These are phyloP conservation scores for Aspergillus ustus DNA, from an alignment of 2,329 filamentous ascomycete species.

Conservation along the genomic window DNA sequence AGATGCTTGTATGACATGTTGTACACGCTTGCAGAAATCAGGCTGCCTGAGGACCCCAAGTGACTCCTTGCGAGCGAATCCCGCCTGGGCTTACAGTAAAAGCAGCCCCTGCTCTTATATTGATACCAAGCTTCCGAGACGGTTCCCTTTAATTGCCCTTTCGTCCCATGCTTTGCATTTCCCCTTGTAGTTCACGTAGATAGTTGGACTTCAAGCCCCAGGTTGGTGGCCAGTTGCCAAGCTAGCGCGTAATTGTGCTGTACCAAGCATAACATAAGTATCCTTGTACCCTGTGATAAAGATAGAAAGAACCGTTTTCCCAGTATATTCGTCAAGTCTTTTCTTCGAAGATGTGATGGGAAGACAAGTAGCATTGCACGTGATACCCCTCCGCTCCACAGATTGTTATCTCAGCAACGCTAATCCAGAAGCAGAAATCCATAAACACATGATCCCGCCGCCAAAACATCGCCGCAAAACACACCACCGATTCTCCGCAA, in stretches of 20 bases:
- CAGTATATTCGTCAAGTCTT: background rate
- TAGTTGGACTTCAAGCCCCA: background rate
- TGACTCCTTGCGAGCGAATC: background rate
- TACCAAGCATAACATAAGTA: background rate
- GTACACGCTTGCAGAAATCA: background rate
- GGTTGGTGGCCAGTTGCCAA: background rate
- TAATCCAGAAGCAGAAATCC: constrained; percentile 37
- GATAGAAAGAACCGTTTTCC: background rate
- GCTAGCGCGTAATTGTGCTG: background rate
- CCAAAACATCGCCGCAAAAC: constrained; percentile 31
- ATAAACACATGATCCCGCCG: constrained; percentile 38
- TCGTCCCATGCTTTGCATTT: background rate
- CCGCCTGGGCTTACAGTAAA: background rate
- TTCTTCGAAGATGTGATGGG: background rate
- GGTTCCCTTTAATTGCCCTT: background rate
- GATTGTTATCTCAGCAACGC: constrained; percentile 27
- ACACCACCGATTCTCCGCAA: constrained; percentile 16
- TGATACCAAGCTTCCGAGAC: background rate
- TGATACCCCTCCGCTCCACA: constrained; percentile 24
- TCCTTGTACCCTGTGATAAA: background rate
- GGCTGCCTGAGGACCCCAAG: background rate
- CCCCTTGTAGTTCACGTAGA: background rate
- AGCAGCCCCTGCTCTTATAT: background rate
- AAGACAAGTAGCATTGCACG: constrained; percentile 5
- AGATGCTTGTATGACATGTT: background rate